Evolutionary conservation across 2,329 filamentous ascomycete species (phyloP), one percentile per base, ranked within the genome.

Genomic region (Truncatella angustata): DNA sequence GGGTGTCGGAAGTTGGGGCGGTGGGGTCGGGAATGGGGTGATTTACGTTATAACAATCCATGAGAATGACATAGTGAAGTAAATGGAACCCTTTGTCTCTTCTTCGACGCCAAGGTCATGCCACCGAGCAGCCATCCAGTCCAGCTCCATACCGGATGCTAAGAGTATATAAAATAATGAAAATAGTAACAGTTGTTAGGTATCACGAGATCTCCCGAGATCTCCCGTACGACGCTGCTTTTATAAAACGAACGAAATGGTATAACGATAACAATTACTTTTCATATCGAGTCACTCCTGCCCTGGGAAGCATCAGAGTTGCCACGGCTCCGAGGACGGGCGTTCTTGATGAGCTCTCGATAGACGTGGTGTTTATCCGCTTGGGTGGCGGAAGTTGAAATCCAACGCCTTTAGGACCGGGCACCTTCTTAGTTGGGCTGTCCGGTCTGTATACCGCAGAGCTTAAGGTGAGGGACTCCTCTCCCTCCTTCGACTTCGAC

Each of bases 391-490:
- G 40, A 28, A 66, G 47, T 42, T 64, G 69, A 59, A 74, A 75
- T 26, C 73, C 73, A 18, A 74, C 74, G 1, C 73, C 74, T 54
- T 63, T 70, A 2, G 73, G 73, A 53, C 73, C 77, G 4, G 72
- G 67, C 11, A 75, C 60, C 56, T 69, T 74, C 52, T 65, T 70
- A 7, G 63, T 66, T 7, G 69, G 63, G 49, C 66, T 73, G 20
- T 70, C 63, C 0, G 78, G 76, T 51, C 69, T 73, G 62, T 84
- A 84, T 4, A 83, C 77, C 1, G 73, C 70, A 3, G 81, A 76
- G 52, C 73, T 81, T 2, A 84, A 68, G 1, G 71, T 76, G 20
- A 68, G 65, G 26, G 70, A 60, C 12, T 66, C 63, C 3, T 67
- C 62, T 4, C 50, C 56, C 49, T 35, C 45, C 30, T 34, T 56